phyloP scores from a whole-genome alignment of 768 basidiomycete species.

The Daedaleopsis sinensis region DNA sequence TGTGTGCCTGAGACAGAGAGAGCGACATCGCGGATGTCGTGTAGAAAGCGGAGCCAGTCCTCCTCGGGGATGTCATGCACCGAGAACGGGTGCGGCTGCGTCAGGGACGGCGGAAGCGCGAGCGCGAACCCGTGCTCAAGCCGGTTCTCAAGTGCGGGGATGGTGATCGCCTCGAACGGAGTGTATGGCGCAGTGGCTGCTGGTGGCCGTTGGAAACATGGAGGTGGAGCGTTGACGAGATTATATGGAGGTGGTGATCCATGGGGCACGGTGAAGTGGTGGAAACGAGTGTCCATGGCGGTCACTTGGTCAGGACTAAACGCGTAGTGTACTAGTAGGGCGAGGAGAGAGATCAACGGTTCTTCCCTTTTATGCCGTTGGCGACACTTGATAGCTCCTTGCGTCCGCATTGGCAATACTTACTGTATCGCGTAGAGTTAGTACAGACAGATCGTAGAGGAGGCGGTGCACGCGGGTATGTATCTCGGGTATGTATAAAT shows the following conservation, averaged over 20 bases:
- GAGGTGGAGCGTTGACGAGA: slow-evolving; percentile 23
- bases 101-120: slow-evolving; percentile 42
- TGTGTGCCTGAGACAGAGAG: background rate
- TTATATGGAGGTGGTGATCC: background rate
- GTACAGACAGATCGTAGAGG: no score
- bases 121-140: slow-evolving; percentile 49
- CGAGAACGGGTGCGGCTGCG: slow-evolving; percentile 50
- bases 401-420: background rate
- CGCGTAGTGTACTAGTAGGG: no score
- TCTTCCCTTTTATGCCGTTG: no score
- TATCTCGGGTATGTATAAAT: no score
- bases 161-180: slow-evolving; percentile 36
- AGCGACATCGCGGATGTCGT: slow-evolving; percentile 16
- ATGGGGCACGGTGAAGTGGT: background rate
- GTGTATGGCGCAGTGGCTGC: slow-evolving; percentile 14
- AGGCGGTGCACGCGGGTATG: no score
- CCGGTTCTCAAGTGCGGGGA: slow-evolving; percentile 34
- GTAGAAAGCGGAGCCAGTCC: slow-evolving; percentile 49
- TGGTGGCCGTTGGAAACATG: slow-evolving; percentile 26
- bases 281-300: background rate
- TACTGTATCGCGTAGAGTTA: background rate
- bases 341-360: no score
- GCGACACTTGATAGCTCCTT: background rate
- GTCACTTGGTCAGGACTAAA: background rate
- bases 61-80: slow-evolving; percentile 50